Conservation (phyloP, 1,139 yeast genomes). For the Scheffersomyces stambukii region DNA sequence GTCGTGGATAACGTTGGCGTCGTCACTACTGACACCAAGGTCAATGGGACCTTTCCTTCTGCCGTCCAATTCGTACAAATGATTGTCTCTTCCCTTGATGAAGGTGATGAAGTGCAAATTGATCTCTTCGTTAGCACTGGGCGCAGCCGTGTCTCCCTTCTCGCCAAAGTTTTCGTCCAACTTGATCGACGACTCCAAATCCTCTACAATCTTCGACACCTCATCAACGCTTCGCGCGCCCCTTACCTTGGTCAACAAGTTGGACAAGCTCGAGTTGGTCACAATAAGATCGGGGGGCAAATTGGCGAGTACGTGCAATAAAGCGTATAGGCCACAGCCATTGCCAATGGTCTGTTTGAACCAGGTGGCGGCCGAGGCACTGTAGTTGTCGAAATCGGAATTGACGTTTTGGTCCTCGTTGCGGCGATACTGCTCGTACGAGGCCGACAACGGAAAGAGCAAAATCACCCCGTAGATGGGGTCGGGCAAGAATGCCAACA, state of each 20-base stretch:
- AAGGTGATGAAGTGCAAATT: slow-evolving; percentile 79
- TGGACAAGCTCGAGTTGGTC: slow-evolving; percentile 28
- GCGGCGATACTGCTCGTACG: slow-evolving; percentile 51
- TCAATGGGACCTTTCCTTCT: slow-evolving; percentile 75
- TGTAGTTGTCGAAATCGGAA: slow-evolving; percentile 13
- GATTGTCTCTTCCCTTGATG: slow-evolving; percentile 54
- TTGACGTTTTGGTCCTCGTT: slow-evolving; percentile 24
- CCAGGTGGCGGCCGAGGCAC: slow-evolving; percentile 54
- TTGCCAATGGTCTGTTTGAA: slow-evolving; percentile 79
- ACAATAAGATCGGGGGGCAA: slow-evolving; percentile 45
- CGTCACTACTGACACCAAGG: slow-evolving; percentile 36
- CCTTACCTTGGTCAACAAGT: slow-evolving; percentile 21
- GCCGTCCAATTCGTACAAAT: slow-evolving; percentile 84
- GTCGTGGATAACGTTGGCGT: slow-evolving; percentile 47
- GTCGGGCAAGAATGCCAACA: slow-evolving; percentile 73
- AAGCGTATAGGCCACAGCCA: slow-evolving; percentile 91
- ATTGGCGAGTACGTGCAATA: slow-evolving; percentile 72
- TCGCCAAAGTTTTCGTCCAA: slow-evolving; percentile 58
- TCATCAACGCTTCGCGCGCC: slow-evolving; percentile 27
- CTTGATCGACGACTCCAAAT: slow-evolving; percentile 41
- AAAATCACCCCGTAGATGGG: slow-evolving; percentile 74
- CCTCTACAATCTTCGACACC: slow-evolving; percentile 42
- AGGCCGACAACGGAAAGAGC: slow-evolving; percentile 71
- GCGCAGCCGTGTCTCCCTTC: slow-evolving; percentile 79
- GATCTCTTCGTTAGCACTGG: slow-evolving; percentile 59